Evolutionary conservation across 257 asterid genomes (phyloP).

Genomic region (Buddleja alternifolia): DNA sequence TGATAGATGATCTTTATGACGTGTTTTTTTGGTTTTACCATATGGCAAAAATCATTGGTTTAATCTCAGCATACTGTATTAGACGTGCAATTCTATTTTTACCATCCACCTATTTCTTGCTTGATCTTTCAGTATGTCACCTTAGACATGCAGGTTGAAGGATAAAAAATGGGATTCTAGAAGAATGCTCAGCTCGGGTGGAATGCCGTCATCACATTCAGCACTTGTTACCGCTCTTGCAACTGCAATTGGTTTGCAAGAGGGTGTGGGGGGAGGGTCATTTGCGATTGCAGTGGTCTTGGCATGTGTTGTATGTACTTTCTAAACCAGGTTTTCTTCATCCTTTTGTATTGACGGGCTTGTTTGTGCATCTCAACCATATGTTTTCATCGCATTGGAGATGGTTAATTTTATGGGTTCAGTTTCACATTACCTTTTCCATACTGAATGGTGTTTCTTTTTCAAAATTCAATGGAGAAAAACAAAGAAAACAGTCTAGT

Average conservation of each 20-base stretch:
- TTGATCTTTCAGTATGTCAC: constrained; percentile 46
- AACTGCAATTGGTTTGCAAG: constrained; percentile 75
- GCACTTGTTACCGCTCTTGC: constrained; percentile 91
- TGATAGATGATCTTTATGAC: background rate
- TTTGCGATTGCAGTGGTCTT: constrained; percentile 89
- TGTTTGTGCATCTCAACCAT: constrained; percentile 27
- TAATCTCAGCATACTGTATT: constrained; percentile 11
- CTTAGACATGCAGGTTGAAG: constrained; percentile 84
- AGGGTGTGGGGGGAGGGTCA: constrained; percentile 74
- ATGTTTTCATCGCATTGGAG: constrained; percentile 27
- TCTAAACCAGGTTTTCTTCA: constrained; percentile 70
- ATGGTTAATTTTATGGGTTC: constrained; percentile 20
- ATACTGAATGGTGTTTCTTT: background rate
- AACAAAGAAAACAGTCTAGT: background rate
- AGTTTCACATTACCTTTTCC: background rate
- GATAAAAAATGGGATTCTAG: constrained; percentile 93
- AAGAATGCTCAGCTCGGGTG: constrained; percentile 93
- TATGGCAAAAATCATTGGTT: constrained; percentile 12
- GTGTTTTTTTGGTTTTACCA: background rate
- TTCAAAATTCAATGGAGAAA: background rate
- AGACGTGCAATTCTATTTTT: constrained; percentile 21
- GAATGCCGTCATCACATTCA: constrained; percentile 99
- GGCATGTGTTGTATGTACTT: constrained; percentile 98
- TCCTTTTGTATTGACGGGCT: constrained; percentile 44
- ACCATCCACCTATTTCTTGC: constrained; percentile 36